Evolutionary conservation across 495 filamentous ascomycete genomes (phyloP).

Genomic region (Thermochaetoides thermophila): DNA sequence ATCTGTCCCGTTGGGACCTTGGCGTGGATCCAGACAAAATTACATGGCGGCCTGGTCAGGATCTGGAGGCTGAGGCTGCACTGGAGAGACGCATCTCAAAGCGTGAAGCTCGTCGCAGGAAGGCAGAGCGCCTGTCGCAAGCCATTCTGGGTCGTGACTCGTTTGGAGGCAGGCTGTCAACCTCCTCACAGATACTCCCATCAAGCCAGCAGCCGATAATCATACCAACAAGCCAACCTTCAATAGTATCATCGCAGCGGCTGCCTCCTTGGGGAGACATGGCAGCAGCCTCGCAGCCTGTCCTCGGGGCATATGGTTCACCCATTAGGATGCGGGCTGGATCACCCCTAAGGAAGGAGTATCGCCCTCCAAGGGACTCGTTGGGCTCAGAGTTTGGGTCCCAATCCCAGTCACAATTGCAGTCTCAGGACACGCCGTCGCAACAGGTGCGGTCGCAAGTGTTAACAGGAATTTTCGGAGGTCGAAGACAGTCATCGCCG

Average conservation of each 20-base stretch:
- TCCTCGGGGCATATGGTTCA: no score
- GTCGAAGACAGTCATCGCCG: constrained; percentile 4
- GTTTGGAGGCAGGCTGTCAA: not conserved
- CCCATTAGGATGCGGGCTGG: constrained; percentile 1
- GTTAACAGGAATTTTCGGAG: constrained; percentile 7
- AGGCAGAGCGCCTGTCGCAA: constrained; percentile 10
- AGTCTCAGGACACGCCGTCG: constrained; percentile 6
- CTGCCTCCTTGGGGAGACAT: no score
- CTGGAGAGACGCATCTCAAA: constrained; percentile 4
- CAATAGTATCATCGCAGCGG: no score
- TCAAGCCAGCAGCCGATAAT: constrained; percentile 1
- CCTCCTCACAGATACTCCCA: not conserved
- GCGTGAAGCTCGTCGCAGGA: constrained; percentile 6
- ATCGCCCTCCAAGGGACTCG: constrained; percentile 3
- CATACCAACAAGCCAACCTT: constrained; percentile 3
- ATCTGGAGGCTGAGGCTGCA: constrained; percentile 8
- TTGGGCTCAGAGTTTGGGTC: not conserved
- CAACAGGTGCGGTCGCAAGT: constrained; percentile 7
- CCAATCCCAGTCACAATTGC: not conserved
- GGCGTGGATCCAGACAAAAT: constrained; percentile 8
- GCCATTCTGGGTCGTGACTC: constrained; percentile 7
- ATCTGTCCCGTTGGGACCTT: constrained; percentile 10
- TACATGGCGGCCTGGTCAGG: constrained; percentile 8
- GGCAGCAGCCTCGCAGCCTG: no score
- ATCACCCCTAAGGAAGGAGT: constrained; percentile 5